Evolutionary conservation across 1,139 yeast genomes (phyloP), one percentile per base, ranked within the genome.

Genomic region (Candida tropicalis): DNA sequence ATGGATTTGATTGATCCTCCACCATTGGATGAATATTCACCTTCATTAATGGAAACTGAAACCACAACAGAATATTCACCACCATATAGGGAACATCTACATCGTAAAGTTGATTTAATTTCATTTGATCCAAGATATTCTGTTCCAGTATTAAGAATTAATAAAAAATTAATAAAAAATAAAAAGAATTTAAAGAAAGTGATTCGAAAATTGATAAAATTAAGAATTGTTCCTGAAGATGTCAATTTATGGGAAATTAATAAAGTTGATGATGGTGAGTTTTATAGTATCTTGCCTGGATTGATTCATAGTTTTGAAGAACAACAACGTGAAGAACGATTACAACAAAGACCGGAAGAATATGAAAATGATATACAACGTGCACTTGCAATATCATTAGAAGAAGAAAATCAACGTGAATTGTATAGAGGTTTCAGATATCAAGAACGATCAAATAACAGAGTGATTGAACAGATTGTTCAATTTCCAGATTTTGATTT

Each of bases 121-220:
- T 70, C 76, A 5, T 72, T 66, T 53, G 77, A 73, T 53, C 69
- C 74, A 5, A 50, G 77, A 31, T 70, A 64, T 45, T 50, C 62
- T 1, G 40, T 48, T 3, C 77, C 77, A 0, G 65, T 70, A 6
- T 56, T 72, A 12, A 54, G 77, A 31, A 62, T 71, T 29, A 73
- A 72, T 49, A 57, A 65, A 15, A 45, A 59, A 4, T 48, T 71
- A 27, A 60, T 71, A 15, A 58, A 55, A 32, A 59, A 62, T 26
- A 64, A 65, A 10, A 47, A 45, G 6, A 62, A 62, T 15, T 53
- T 72, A 24, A 48, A 52, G 4, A 54, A 51, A 13, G 57, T 65
- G 3, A 65, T 73, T 23, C 41, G 50, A 17, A 62, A 62, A 40
- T 58, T 73, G 50, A 51, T 48, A 33, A 55, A 57, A 22, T 59